Base-by-base conservation (phyloP, 2,329 filamentous ascomycete genomes). In the Escovopsis sp. region DNA sequence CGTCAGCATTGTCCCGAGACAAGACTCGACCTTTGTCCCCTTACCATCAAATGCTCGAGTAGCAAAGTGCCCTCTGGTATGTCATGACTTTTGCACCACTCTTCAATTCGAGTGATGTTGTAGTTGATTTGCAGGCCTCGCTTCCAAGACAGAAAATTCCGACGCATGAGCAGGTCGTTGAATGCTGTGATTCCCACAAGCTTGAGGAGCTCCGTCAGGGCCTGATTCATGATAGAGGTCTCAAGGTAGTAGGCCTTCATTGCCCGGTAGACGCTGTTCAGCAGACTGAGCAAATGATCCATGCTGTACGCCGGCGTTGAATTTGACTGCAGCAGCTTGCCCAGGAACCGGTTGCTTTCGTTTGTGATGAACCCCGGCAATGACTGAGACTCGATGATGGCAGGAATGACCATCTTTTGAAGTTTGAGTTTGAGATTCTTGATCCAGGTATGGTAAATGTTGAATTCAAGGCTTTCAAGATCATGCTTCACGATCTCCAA, bases 371-470 rank as follows among this genome's bases (percentile, higher is more conserved):
- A 98, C 53, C 91, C 91, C 41, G 91, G 91, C 48, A 98, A 78
- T 23, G 91, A 96, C 63, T 98, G 91, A 39, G 89, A 96, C 63
- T 98, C 91, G 57, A 98, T 98, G 61, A 98, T 98, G 43, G 91
- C 91, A 1, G 91, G 91, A 42, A 98, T 94, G 57, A 98, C 93
- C 91, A 98, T 98, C 75, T 96, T 96, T 56, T 93, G 86, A 49
- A 98, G 74, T 69, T 94, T 94, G 78, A 95, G 95, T 76, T 98
- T 98, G 57, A 98, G 69, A 44, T 95, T 85, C 73, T 98, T 98
- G 91, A 98, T 98, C 91, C 91, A 98, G 26, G 91, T 98, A 66
- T 98, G 91, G 66, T 98, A 98, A 55, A 98, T 98, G 70, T 98
- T 98, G 72, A 98, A 98, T 66, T 98, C 91, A 49, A 98, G 72